Percentiles rank a stretch among this genome's conserved stretches.
These are phyloP conservation scores for Parastagonospora avenae DNA, from an alignment of 2,329 filamentous ascomycete species.

Conservation along the genomic window DNA sequence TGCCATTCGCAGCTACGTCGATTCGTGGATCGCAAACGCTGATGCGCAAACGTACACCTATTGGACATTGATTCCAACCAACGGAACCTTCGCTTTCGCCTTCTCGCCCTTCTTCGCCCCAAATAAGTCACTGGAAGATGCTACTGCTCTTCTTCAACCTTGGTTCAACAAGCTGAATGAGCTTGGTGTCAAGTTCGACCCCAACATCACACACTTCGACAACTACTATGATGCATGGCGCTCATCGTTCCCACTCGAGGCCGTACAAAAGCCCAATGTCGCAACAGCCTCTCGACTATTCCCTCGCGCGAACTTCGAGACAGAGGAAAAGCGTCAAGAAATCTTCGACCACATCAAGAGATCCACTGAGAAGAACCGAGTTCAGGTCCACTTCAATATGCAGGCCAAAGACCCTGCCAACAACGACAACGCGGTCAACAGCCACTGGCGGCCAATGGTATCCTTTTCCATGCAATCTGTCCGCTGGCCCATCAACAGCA, in stretches of 20 bases:
- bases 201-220: conserved; percentile 42
- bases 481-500: conserved; percentile 39
- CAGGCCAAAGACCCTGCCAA: conserved; percentile 35
- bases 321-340: conserved; percentile 37
- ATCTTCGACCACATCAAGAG: conserved; percentile 32
- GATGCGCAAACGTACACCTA: conserved; percentile 45
- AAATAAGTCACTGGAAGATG: conserved; percentile 36
- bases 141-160: conserved; percentile 37
- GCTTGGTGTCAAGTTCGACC: conserved; percentile 38
- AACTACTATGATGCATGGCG: conserved; percentile 41
- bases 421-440: conserved; percentile 38
- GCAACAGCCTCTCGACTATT: conserved; percentile 43
- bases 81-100: conserved; percentile 38
- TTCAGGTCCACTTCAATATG: conserved; percentile 46
- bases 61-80: conserved; percentile 38
- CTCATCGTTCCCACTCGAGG: conserved; percentile 42
- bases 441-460: conserved; percentile 34
- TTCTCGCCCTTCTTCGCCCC: conserved; percentile 45
- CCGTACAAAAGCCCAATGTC: conserved; percentile 38
- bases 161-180: conserved; percentile 37
- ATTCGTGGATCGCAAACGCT: conserved; percentile 43
- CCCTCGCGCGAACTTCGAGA: conserved; percentile 41
- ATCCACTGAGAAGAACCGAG: conserved; percentile 41
- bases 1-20: conserved; percentile 33
- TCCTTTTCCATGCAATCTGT: conserved; percentile 39